These are phyloP conservation scores for Arctium lappa DNA, from an alignment of 129 eudicot species.

Conservation along the genomic window DNA sequence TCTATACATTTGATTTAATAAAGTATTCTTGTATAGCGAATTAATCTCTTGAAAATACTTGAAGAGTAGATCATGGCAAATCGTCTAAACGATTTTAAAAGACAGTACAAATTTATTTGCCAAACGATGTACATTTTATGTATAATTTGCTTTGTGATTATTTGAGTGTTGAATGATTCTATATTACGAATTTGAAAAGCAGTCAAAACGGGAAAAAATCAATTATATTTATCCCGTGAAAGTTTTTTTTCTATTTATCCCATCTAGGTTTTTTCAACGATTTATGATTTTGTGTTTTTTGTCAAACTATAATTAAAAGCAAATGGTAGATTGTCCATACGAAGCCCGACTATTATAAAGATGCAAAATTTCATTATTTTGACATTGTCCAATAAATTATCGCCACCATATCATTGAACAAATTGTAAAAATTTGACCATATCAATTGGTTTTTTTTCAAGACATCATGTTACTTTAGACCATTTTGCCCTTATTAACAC, in stretches of 20 bases:
- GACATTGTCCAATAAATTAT: background rate
- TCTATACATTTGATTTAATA: background rate
- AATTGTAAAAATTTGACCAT: background rate
- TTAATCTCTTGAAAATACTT: background rate
- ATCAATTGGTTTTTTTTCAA: background rate
- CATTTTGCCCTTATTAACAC: background rate
- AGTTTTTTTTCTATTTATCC: background rate
- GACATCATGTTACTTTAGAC: background rate
- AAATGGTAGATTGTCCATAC: background rate
- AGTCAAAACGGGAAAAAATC: background rate
- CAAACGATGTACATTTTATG: background rate
- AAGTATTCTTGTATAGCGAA: background rate
- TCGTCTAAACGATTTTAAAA: background rate
- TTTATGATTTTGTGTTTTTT: background rate
- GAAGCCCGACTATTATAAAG: background rate
- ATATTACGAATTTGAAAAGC: background rate
- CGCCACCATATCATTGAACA: background rate
- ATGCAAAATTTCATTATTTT: background rate
- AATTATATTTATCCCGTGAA: background rate
- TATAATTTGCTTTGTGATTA: background rate
- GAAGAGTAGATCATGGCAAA: background rate
- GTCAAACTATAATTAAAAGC: background rate
- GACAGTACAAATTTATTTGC: background rate
- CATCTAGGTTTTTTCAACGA: background rate
- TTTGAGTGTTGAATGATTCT: background rate